Evolutionary conservation across 2,329 filamentous ascomycete species (phyloP), one percentile per base, ranked within the genome.

Genomic region (Colletotrichum cereale): DNA sequence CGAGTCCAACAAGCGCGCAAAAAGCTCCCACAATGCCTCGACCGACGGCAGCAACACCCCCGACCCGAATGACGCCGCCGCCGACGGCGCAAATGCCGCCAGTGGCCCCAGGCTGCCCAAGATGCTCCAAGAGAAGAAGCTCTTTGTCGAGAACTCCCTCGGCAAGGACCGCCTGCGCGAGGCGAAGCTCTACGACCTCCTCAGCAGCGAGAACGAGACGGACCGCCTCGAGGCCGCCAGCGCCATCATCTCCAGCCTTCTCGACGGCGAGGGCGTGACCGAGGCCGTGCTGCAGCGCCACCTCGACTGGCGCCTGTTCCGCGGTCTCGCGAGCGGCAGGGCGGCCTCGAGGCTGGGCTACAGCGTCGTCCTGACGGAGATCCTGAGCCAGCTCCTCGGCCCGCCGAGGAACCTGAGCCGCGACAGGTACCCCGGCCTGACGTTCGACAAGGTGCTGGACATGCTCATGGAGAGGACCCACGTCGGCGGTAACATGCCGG

Each of bases 321-420:
- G 93, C 66, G 96, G 96, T 50, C 89, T 98, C 24, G 95, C 95
- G 73, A 98, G 95, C 79, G 92, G 94, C 66, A 91, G 94, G 68
- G 97, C 97, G 83, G 94, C 93, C 16, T 94, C 96, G 24, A 89
- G 96, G 34, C 84, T 96, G 62, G 96, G 96, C 4, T 98, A 97
- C 80, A 97, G 94, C 65, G 87, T 98, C 66, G 96, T 96, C 0
- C 84, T 98, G 75, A 92, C 95, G 0, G 95, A 98, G 81, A 84
- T 97, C 11, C 80, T 97, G 55, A 86, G 89, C 5, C 90, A 96
- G 77, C 82, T 95, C 6, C 93, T 92, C 77, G 89, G 89, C 1
- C 75, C 84, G 18, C 81, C 84, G 50, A 55, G 52, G 12, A 77
- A 83, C 8, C 78, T 87, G 21, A 80, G 82, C 12, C 76, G 81